These are phyloP conservation scores for Nepenthes gracilis DNA, from an alignment of 148 eudicot species.

Conservation along the genomic window DNA sequence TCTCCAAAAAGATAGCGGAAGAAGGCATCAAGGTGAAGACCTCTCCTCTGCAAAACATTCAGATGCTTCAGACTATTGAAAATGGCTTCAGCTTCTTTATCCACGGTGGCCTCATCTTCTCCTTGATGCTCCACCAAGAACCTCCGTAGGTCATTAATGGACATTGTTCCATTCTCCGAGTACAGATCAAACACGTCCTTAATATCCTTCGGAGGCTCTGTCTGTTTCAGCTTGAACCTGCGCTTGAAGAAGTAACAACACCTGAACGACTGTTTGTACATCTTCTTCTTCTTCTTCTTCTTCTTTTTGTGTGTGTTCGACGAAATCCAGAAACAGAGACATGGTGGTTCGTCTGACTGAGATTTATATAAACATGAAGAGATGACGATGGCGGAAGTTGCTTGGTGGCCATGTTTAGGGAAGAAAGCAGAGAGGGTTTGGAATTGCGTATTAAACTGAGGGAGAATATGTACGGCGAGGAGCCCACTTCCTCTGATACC, in stretches of 20 bases:
- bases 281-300: not conserved
- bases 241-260: slow-evolving; percentile 62
- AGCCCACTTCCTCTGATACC: too few species aligned
- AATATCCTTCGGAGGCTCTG: slow-evolving; percentile 64
- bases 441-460: not conserved
- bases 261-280: slow-evolving; percentile 4
- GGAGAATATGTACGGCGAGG: slow-evolving; percentile 3
- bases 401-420: not conserved
- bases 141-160: slow-evolving; percentile 17
- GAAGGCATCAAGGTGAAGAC: slow-evolving; percentile 39
- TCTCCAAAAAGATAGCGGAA: slow-evolving; percentile 45
- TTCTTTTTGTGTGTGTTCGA: too few species aligned
- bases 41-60: slow-evolving; percentile 33
- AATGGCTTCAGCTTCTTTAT: slow-evolving; percentile 25
- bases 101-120: slow-evolving; percentile 21
- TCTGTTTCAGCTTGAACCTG: slow-evolving; percentile 36
- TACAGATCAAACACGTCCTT: slow-evolving; percentile 34
- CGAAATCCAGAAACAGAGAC: too few species aligned
- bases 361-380: not conserved
- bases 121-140: slow-evolving; percentile 35
- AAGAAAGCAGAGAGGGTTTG: not conserved
- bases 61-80: slow-evolving; percentile 26
- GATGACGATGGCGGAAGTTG: not conserved
- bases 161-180: slow-evolving; percentile 43
- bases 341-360: not conserved